These are phyloP conservation scores for Mucuna pruriens DNA, from an alignment of 306 rosid species.

Conservation along the genomic window DNA sequence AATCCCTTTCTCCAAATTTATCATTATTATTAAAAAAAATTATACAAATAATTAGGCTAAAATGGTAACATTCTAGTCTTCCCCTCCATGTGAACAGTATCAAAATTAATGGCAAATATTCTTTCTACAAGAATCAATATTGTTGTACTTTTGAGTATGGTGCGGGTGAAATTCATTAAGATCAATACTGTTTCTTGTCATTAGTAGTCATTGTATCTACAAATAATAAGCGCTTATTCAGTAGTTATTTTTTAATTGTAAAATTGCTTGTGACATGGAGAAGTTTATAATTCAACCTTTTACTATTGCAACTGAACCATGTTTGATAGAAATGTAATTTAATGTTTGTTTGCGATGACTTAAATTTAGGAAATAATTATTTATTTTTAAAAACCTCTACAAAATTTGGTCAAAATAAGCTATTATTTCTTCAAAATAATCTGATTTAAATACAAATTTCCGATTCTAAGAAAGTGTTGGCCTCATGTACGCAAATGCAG, in stretches of 20 bases:
- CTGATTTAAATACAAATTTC: too few species aligned
- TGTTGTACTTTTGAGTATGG: not conserved
- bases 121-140: not conserved
- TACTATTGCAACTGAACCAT: not conserved
- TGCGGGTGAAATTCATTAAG: not conserved
- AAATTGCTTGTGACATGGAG: not conserved
- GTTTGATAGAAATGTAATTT: not conserved
- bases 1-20: conserved; percentile 11
- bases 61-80: not conserved
- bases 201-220: not conserved
- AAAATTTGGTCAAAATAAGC: not conserved
- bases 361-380: not conserved
- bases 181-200: not conserved
- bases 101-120: not conserved
- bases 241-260: not conserved
- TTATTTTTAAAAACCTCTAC: not conserved
- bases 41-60: not conserved
- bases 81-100: not conserved
- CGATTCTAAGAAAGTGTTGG: too few species aligned
- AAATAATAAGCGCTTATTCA: not conserved
- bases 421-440: too few species aligned
- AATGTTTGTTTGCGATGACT: not conserved
- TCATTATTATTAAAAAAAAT: not conserved
- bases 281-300: not conserved
- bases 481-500: too few species aligned